phyloP scores from a whole-genome alignment of 306 rosid species.

The Biancaea sappan region DNA sequence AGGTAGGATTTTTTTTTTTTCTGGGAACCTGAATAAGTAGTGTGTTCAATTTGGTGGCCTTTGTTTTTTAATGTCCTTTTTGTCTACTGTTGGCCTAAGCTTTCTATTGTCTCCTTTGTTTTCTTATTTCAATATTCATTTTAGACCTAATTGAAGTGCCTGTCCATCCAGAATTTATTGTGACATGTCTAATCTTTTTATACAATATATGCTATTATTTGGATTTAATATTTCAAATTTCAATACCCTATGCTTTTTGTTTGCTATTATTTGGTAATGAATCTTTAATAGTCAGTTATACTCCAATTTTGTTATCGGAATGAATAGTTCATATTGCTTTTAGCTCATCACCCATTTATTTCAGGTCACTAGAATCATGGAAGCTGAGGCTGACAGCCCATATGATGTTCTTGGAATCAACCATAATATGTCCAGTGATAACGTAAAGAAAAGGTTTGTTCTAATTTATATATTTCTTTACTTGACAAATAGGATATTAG shows the following conservation, averaged over 20 bases:
- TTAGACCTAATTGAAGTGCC: slow-evolving; percentile 5
- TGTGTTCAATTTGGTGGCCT: slow-evolving; percentile 9
- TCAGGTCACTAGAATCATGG: slow-evolving; percentile 94
- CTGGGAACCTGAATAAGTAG: slow-evolving; percentile 21
- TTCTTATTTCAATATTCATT: slow-evolving; percentile 17
- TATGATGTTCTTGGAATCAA: slow-evolving; percentile 87
- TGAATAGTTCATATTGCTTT: slow-evolving; percentile 4
- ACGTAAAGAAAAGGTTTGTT: slow-evolving; percentile 81
- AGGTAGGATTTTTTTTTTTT: slow-evolving; percentile 9
- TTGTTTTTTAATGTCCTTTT: background rate
- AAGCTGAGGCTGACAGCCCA: slow-evolving; percentile 62
- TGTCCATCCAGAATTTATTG: background rate
- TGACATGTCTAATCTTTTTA: background rate
- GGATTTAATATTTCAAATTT: background rate
- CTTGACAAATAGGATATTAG: background rate
- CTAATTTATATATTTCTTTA: slow-evolving; percentile 6
- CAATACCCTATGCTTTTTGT: background rate
- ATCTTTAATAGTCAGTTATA: background rate
- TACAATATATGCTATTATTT: background rate
- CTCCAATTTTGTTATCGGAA: background rate
- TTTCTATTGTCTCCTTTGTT: slow-evolving; percentile 6
- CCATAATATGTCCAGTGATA: slow-evolving; percentile 67
- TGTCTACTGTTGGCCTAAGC: background rate
- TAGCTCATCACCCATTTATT: background rate
- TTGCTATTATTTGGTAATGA: background rate